Percentiles rank a stretch among this genome's conserved stretches.
Evolutionary conservation across 2,329 filamentous ascomycete genomes (phyloP).

Genomic region (Lecanicillium sp.): DNA sequence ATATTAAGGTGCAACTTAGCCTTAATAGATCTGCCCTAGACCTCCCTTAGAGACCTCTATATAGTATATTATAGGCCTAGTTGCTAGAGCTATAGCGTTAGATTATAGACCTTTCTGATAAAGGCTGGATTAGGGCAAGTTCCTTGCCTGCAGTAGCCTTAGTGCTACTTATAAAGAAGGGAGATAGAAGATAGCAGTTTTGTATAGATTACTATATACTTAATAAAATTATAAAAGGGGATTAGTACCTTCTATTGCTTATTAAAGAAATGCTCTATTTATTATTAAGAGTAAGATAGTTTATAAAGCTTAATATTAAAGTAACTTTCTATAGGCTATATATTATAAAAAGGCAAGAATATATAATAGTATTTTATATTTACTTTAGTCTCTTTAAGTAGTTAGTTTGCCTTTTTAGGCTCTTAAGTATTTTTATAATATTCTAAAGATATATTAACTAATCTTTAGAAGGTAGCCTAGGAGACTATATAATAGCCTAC

Average conservation of each 20-base stretch:
- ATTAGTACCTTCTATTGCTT: neutral
- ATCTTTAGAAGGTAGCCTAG: neutral
- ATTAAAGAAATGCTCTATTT: neutral
- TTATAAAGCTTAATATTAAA: slow-evolving; percentile 1
- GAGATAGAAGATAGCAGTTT: neutral
- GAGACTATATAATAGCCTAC: neutral
- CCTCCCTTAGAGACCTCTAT: no score
- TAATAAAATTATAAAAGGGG: neutral
- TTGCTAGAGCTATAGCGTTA: no score
- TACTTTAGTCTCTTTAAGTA: slow-evolving; percentile 20
- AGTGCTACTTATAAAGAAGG: neutral
- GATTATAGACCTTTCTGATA: no score
- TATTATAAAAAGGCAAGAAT: slow-evolving; percentile 19
- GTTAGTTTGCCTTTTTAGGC: slow-evolving; percentile 20
- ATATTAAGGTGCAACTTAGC: no score
- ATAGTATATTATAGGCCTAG: no score
- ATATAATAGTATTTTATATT: slow-evolving; percentile 21
- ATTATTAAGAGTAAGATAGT: neutral
- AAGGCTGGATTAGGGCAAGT: neutral
- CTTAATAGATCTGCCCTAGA: no score
- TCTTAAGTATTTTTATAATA: slow-evolving; percentile 12
- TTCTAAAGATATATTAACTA: slow-evolving; percentile 4
- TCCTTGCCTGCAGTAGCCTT: neutral
- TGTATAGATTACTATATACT: neutral
- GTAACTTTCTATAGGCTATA: slow-evolving; percentile 12